phyloP scores from a whole-genome alignment of 2,329 filamentous ascomycete genomes.

The Penicillium sp. region DNA sequence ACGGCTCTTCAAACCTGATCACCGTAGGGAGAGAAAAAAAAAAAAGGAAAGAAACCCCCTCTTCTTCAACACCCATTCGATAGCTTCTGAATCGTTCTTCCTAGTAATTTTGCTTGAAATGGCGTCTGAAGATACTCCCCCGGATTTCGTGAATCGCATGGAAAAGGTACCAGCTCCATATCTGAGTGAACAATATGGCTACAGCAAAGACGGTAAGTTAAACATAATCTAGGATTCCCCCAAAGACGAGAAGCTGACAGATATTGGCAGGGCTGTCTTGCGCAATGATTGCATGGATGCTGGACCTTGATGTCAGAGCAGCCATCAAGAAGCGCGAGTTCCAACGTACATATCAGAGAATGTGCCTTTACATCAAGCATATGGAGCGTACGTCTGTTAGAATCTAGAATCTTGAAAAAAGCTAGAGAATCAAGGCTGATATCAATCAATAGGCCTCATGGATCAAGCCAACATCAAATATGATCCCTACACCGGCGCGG shows the following conservation, averaged over 20 bases:
- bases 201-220: slow-evolving; percentile 1
- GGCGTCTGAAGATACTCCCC: background rate
- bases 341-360: slow-evolving; percentile 2
- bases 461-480: background rate
- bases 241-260: background rate
- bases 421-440: background rate
- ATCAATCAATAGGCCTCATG: background rate
- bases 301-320: slow-evolving; percentile 5
- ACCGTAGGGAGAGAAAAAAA: too few relatives aligned
- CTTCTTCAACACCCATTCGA: background rate
- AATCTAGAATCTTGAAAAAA: background rate
- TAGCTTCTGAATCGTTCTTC: background rate
- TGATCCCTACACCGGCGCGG: background rate
- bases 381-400: slow-evolving; percentile 1
- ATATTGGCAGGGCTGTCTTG: background rate
- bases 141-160: slow-evolving; percentile 3
- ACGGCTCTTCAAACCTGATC: background rate
- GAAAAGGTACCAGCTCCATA: slow-evolving; percentile 6
- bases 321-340: slow-evolving; percentile 5
- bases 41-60: background rate
- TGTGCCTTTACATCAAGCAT: slow-evolving; percentile 8
- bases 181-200: background rate
- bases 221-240: background rate
- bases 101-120: background rate
- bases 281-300: slow-evolving; percentile 9